Base-by-base conservation (phyloP, 768 basidiomycete genomes). In the Imleria badia region DNA sequence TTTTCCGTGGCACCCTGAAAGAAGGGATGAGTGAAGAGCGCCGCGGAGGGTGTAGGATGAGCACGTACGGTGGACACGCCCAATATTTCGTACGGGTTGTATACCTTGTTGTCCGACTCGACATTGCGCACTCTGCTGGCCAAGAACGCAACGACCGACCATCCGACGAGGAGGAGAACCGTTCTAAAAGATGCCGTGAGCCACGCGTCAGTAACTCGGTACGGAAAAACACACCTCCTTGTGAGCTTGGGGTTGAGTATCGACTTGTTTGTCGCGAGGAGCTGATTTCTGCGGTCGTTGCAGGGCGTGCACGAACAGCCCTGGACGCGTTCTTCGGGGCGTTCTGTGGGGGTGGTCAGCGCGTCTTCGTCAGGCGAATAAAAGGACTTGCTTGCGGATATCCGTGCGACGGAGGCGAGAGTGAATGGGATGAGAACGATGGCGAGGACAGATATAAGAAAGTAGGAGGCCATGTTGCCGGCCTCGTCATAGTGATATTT, bases 71-170 rank as follows among this genome's bases (percentile, higher is more conserved):
- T 66, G 5, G 72, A 73, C 53, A 98, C 82, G 17, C 89, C 94
- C 23, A 99, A 78, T 63, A 98, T 96, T 60, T 94, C 88, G 63
- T 95, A 99, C 2, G 97, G 97, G 69, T 98, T 83, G 70, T 98
- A 99, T 13, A 95, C 68, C 61, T 83, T 86, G 74, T 75, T 81
- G 58, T 90, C 84, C 49, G 79, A 60, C 60, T 81, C 76, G 54
- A 81, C 74, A 26, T 63, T 53, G 9, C 81, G 77, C 34, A 83
- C 85, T 65, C 80, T 79, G 73, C 87, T 87, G n/a, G 76, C 80
- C 31, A 94, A 69, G 60, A 82, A 82, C 9, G 75, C 85, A 53
- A 94, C 83, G 2, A 83, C 50, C 10, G 77, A 72, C 95, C 95
- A 98, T 51, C 92, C 94, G 31, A 78, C 67, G 17, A 82, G 58